Evolutionary conservation across 352 stramenopile species (phyloP).

Genomic region (Pythium biforme): DNA sequence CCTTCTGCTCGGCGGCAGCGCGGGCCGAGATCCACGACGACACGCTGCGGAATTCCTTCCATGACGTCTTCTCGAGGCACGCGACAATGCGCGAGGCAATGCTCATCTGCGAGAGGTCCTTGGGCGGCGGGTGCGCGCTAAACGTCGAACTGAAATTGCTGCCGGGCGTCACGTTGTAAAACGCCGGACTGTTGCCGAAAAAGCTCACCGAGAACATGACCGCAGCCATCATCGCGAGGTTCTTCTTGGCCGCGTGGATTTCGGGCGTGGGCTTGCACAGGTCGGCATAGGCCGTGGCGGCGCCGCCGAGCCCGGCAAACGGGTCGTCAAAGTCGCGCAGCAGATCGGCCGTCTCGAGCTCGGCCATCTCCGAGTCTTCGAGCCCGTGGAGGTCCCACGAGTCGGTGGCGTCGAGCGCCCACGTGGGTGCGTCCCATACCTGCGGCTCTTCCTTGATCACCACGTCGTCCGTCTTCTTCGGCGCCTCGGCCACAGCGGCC

Average conservation of each 20-base stretch:
- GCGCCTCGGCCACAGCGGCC: neutral
- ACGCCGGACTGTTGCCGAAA: slow-evolving; percentile 72
- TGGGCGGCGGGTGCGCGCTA: slow-evolving; percentile 61
- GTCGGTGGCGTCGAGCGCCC: slow-evolving; percentile 30
- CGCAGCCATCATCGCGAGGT: slow-evolving; percentile 87
- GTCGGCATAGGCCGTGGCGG: slow-evolving; percentile 24
- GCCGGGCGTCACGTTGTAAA: slow-evolving; percentile 70
- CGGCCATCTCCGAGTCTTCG: slow-evolving; percentile 53
- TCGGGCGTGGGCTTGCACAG: slow-evolving; percentile 47
- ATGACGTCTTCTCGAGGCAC: slow-evolving; percentile 87
- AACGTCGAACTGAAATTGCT: slow-evolving; percentile 85
- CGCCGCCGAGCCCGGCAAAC: slow-evolving; percentile 31
- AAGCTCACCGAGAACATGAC: slow-evolving; percentile 88
- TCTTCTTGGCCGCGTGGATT: slow-evolving; percentile 87
- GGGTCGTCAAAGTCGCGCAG: slow-evolving; percentile 77
- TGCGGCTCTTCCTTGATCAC: slow-evolving; percentile 66
- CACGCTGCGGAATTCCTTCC: slow-evolving; percentile 84
- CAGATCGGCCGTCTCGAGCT: slow-evolving; percentile 61
- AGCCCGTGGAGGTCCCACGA: slow-evolving; percentile 61
- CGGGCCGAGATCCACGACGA: slow-evolving; percentile 61
- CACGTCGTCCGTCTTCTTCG: slow-evolving; percentile 26
- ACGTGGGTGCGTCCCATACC: slow-evolving; percentile 32
- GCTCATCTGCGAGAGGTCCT: slow-evolving; percentile 84
- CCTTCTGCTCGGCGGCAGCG: slow-evolving; percentile 29
- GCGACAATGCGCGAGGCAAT: slow-evolving; percentile 83